Percentiles rank a stretch among this genome's conserved stretches.
These are phyloP conservation scores for Hirschfeldia incana DNA, from an alignment of 345 rosid species.

Conservation along the genomic window DNA sequence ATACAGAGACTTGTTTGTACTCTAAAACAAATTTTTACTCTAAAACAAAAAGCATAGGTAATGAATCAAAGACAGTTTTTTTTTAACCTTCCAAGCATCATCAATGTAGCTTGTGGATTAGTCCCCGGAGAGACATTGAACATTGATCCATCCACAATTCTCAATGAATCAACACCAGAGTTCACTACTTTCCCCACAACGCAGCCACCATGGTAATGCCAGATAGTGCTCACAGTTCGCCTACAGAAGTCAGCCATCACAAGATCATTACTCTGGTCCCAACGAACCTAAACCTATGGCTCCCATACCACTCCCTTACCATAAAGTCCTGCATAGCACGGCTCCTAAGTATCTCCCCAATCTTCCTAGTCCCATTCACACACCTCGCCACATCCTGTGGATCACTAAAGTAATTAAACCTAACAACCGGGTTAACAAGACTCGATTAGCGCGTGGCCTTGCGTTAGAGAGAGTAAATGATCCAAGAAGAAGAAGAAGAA, in stretches of 20 bases:
- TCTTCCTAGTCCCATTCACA: slow-evolving; percentile 70
- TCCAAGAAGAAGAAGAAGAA: slow-evolving; percentile 32
- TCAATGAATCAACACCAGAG: slow-evolving; percentile 52
- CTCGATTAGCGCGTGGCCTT: slow-evolving; percentile 39
- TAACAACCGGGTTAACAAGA: slow-evolving; percentile 63
- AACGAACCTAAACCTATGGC: slow-evolving; percentile 62
- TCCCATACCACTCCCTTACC: slow-evolving; percentile 76
- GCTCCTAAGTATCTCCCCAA: slow-evolving; percentile 65
- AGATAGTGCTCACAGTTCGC: slow-evolving; percentile 78
- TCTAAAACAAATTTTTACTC: too few relatives aligned
- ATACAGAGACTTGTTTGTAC: background rate
- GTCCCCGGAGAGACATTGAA: slow-evolving; percentile 79
- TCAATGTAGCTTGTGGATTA: slow-evolving; percentile 92
- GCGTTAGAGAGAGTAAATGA: slow-evolving; percentile 40
- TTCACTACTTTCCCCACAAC: slow-evolving; percentile 83
- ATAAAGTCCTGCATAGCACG: slow-evolving; percentile 68
- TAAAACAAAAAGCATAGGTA: background rate
- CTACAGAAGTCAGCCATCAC: slow-evolving; percentile 79
- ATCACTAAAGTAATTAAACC: slow-evolving; percentile 79
- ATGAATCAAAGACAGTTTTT: background rate
- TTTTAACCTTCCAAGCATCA: slow-evolving; percentile 89
- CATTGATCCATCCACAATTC: slow-evolving; percentile 87
- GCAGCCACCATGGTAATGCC: slow-evolving; percentile 98
- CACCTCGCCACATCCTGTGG: slow-evolving; percentile 74
- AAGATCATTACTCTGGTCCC: slow-evolving; percentile 59